A percentile compares a stretch with the other conserved stretches of the same genome.
These are phyloP conservation scores for Xanthoconium purpureum DNA, from an alignment of 768 basidiomycete species.

Conservation along the genomic window DNA sequence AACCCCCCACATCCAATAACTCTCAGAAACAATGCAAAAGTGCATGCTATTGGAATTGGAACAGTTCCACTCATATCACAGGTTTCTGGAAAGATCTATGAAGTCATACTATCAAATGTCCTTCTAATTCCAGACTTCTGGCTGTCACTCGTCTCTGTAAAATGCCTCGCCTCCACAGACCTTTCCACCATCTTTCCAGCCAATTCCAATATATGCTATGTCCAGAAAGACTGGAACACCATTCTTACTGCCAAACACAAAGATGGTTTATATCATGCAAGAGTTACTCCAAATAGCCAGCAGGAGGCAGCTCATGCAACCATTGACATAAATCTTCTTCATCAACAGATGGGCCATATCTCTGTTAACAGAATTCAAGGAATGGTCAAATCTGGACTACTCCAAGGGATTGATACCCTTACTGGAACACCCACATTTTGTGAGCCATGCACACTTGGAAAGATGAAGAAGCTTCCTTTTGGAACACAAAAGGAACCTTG, in stretches of 20 bases:
- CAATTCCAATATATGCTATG: not conserved
- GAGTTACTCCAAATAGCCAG: not conserved
- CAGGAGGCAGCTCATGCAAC: no score
- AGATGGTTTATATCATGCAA: not conserved
- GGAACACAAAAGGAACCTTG: no score
- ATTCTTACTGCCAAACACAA: not conserved
- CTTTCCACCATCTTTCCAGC: not conserved
- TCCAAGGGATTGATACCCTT: not conserved
- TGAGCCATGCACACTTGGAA: not conserved
- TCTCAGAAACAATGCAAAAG: not conserved
- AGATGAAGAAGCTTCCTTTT: not conserved
- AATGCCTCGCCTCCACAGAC: not conserved
- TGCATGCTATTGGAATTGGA: not conserved
- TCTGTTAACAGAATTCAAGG: not conserved
- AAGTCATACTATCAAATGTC: not conserved
- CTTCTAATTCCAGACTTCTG: not conserved
- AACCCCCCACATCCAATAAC: not conserved
- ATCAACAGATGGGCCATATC: not conserved
- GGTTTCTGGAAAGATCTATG: not conserved
- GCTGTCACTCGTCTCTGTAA: not conserved
- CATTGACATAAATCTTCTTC: not conserved
- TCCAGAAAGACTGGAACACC: not conserved
- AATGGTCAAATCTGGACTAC: not conserved
- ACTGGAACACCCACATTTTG: not conserved
- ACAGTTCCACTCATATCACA: no score